Base-by-base conservation (phyloP, 495 filamentous ascomycete genomes). In the Collariella sp. region DNA sequence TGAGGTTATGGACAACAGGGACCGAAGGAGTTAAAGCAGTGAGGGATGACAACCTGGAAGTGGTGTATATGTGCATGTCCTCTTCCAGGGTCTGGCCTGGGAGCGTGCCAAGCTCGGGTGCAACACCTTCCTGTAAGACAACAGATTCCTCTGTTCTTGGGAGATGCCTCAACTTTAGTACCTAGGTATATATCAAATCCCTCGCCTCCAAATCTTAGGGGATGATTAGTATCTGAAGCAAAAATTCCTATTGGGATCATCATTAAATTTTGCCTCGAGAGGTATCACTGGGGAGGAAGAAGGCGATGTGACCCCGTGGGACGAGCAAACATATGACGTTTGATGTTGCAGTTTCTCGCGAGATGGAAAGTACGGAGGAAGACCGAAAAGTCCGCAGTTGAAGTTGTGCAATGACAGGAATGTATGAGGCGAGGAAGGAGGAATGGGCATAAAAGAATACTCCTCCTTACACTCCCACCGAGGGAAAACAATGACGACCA, bases 361-460 rank as follows among this genome's bases (percentile, higher is more conserved):
- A 52, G 38, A 48, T n/a, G 55, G 45, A 51, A 52, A 36, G 39
- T 35, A 41, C 18, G 19, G 23, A 26, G 41, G n/a, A 49, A 43
- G 16, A 18, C 20, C 16, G 33, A 34, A 33, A 40, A 35, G 18
- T 2, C 1, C 15, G 5, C 11, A 26, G 2, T 6, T n/a, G 23
- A 20, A 2, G 39, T 31, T 43, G 29, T 33, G 41, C 15, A 36
- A 11, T 19, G 45, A 22, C 29, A 35, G 6, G 35, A 13, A 12
- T 13, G 35, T 3, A 42, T 42, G 16, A 2, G 40, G 36, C 9
- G 35, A 38, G 3, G 18, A 3, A 23, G 20, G 16, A 42, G 18
- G 40, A 3, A 42, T 5, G 16, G 16, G 2, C 40, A 42, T 42
- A 42, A 42, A 42, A 42, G 40, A 42, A 16, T 2, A 2, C 16